Percentiles rank a stretch among this genome's conserved stretches.
Evolutionary conservation across 2,329 filamentous ascomycete species (phyloP).

Genomic region (Trichoderma endophyticum): DNA sequence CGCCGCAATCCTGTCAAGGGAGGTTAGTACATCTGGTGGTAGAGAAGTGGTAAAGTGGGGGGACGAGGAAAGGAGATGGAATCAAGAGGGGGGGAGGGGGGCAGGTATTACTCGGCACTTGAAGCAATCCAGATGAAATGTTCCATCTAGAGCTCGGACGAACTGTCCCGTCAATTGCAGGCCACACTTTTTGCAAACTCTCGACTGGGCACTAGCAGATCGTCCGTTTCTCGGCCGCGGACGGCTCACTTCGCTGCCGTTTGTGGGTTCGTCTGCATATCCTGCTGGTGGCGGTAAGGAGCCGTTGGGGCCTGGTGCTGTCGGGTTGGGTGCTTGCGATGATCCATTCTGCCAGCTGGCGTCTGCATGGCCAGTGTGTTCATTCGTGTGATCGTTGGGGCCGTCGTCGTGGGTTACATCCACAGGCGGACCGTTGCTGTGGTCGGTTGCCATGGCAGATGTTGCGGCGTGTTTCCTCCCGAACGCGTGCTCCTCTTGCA

Average conservation of each 20-base stretch:
- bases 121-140: constrained; percentile 97
- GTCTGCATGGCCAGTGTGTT: constrained; percentile 32
- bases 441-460: constrained; percentile 45
- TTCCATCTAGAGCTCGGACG: constrained; percentile 87
- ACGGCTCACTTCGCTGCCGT: constrained; percentile 56
- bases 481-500: constrained; percentile 24
- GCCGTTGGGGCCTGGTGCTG: constrained; percentile 35
- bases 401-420: constrained; percentile 37
- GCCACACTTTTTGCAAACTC: constrained; percentile 82
- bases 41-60: constrained; percentile 9
- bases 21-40: constrained; percentile 19
- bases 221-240: constrained; percentile 54
- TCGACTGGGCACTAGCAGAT: constrained; percentile 56
- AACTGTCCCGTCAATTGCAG: constrained; percentile 91
- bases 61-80: constrained; percentile 1
- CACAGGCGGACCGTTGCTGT: constrained; percentile 41
- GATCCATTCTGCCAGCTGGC: constrained; percentile 38
- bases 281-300: constrained; percentile 30
- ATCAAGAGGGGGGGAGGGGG: background rate
- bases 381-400: constrained; percentile 27
- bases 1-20: constrained; percentile 75
- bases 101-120: constrained; percentile 73
- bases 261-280: constrained; percentile 46
- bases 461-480: constrained; percentile 24
- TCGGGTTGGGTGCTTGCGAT: constrained; percentile 35